A percentile compares a stretch with the other conserved stretches of the same genome.
Conservation (phyloP, 2,329 filamentous ascomycete genomes). For the Pestalotiopsis sp. region DNA sequence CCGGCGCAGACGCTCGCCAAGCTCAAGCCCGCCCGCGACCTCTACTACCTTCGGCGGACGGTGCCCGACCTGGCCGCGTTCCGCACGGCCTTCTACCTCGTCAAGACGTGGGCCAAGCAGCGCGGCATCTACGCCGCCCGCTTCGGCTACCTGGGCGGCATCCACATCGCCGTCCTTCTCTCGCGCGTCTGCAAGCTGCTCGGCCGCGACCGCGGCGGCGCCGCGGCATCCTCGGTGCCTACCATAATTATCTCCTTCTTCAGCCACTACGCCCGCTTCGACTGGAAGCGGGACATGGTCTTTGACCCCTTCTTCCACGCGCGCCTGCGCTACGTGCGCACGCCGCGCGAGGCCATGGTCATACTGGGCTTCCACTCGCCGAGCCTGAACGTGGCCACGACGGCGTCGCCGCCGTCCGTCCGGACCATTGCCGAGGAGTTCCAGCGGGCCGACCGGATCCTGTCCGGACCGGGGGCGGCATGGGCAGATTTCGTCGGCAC, state of each 20-base stretch:
- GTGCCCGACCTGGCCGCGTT: conserved; percentile 63
- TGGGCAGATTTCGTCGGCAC: conserved; percentile 47
- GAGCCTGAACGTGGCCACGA: conserved; percentile 60
- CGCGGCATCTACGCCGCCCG: conserved; percentile 66
- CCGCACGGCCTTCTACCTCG: conserved; percentile 57
- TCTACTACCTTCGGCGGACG: conserved; percentile 61
- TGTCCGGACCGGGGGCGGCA: conserved; percentile 37
- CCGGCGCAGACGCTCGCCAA: conserved; percentile 59
- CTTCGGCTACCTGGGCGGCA: conserved; percentile 67
- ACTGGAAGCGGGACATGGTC: conserved; percentile 58
- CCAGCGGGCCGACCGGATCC: conserved; percentile 41
- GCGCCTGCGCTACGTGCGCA: conserved; percentile 54
- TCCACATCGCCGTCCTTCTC: conserved; percentile 66
- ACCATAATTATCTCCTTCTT: conserved; percentile 65
- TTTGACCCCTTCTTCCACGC: conserved; percentile 64
- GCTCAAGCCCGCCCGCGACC: conserved; percentile 65
- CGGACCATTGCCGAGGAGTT: conserved; percentile 55
- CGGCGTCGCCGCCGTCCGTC: conserved; percentile 55
- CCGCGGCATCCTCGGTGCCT: conserved; percentile 39
- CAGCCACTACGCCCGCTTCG: conserved; percentile 60
- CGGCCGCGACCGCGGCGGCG: conserved; percentile 32
- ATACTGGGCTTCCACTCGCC: conserved; percentile 66
- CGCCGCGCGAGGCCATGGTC: conserved; percentile 61
- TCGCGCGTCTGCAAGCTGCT: conserved; percentile 61
- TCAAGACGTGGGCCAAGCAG: conserved; percentile 64